Evolutionary conservation across 208 protist genomes (phyloP).

Genomic region (Acanthamoeba sp.): DNA sequence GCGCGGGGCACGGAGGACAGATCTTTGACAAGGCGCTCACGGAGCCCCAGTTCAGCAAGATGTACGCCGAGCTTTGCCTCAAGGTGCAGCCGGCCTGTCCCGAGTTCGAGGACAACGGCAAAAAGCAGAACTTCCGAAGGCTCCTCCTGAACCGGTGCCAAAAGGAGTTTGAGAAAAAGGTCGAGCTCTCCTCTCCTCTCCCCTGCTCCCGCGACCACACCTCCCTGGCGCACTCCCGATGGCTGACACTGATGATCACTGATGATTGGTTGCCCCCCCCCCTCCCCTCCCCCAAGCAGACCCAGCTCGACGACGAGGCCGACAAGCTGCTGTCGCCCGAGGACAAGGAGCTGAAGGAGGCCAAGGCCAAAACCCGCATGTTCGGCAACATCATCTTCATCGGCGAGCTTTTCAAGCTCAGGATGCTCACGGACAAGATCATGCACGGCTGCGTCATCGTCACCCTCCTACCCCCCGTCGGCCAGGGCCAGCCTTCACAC

Average conservation of each 20-base stretch:
- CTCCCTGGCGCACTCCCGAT: too few relatives aligned
- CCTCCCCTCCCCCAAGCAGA: not conserved
- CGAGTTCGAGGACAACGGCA: slow-evolving; percentile 43
- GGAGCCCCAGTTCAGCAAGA: slow-evolving; percentile 49
- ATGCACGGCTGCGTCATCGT: slow-evolving; percentile 81
- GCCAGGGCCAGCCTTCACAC: not conserved
- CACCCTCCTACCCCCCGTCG: slow-evolving; percentile 9
- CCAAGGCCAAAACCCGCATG: slow-evolving; percentile 51
- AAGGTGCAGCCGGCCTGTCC: not conserved
- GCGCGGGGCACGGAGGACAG: not conserved
- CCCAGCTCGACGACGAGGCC: not conserved
- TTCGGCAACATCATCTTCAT: slow-evolving; percentile 85
- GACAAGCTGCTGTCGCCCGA: not conserved
- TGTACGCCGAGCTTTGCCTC: slow-evolving; percentile 78
- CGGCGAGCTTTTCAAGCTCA: slow-evolving; percentile 82
- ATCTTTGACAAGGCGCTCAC: slow-evolving; percentile 78
- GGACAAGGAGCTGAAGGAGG: not conserved
- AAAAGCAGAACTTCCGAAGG: slow-evolving; percentile 73
- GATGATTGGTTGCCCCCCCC: too few relatives aligned
- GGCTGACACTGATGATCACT: too few relatives aligned
- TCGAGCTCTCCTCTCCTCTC: not conserved
- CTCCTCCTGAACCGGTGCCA: slow-evolving; percentile 84
- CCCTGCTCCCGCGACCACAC: too few relatives aligned
- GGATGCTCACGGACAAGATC: slow-evolving; percentile 84
- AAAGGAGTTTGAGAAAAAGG: slow-evolving; percentile 81